Percentiles rank a stretch among this genome's conserved stretches.
phyloP scores from a whole-genome alignment of 2,329 filamentous ascomycete genomes.

The Trichoderma cornu-damae region DNA sequence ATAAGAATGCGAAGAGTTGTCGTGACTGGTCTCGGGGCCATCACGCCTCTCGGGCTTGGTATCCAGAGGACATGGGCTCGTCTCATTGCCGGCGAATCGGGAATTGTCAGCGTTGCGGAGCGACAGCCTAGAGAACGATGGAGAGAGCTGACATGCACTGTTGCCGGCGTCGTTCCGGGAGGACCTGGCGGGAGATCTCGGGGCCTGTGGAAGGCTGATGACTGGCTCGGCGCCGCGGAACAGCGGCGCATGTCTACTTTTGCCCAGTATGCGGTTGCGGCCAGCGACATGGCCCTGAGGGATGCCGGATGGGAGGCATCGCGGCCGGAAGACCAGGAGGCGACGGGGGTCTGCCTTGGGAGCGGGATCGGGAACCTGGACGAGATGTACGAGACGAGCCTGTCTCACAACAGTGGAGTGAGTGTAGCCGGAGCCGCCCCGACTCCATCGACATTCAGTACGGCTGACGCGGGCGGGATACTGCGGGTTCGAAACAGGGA shows the following conservation, averaged over 20 bases:
- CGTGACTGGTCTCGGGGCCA: conserved; percentile 75
- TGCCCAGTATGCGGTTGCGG: conserved; percentile 84
- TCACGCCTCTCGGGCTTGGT: conserved; percentile 79
- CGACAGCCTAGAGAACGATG: conserved; percentile 56
- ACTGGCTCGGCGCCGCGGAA: conserved; percentile 51
- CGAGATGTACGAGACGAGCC: conserved; percentile 77
- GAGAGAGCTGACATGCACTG: conserved; percentile 70
- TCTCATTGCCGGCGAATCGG: conserved; percentile 72
- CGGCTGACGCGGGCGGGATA: too few relatives aligned
- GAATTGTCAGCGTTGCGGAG: conserved; percentile 67
- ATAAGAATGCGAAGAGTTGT: conserved; percentile 64
- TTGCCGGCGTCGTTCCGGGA: conserved; percentile 75
- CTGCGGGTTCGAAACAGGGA: conserved; percentile 52
- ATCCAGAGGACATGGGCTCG: conserved; percentile 73
- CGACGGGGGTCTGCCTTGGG: conserved; percentile 84
- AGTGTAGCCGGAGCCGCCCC: neutral
- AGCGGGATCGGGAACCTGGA: conserved; percentile 94
- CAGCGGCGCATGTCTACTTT: conserved; percentile 83
- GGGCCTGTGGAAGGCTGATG: conserved; percentile 46
- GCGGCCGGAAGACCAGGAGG: conserved; percentile 58
- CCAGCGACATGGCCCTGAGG: conserved; percentile 75
- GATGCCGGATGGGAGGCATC: conserved; percentile 73
- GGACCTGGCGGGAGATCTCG: conserved; percentile 45
- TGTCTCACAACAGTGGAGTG: conserved; percentile 69
- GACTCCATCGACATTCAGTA: too few relatives aligned